Base-by-base conservation (phyloP, 306 rosid genomes). In the Cucumis cinereus region DNA sequence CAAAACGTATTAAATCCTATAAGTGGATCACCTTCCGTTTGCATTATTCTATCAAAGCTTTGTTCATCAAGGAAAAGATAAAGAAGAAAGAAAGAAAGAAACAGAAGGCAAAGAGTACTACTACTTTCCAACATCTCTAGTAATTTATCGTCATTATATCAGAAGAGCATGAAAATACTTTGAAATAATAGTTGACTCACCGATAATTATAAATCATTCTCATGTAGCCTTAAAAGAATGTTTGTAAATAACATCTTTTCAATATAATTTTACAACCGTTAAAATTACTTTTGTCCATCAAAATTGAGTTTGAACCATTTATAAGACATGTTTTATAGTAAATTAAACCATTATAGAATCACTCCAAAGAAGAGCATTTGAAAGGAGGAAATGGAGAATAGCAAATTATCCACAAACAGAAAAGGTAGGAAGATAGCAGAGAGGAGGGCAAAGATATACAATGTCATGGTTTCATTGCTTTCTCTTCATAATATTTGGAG, bases 401-500 rank as follows among this genome's bases (percentile, higher is more conserved):
- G 4, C 35, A 30, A 30, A 30, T 30, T 30, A 30, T 30, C 35
- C 35, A 30, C 33, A 30, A 30, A 30, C 35, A 30, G 35, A 30
- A 30, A 30, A 30, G 4, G 35, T 30, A 30, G 2, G 8, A 63
- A 63, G 71, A 63, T 41, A 0, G 55, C 4, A 14, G 74, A 68
- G 2, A 68, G 2, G 19, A 50, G 15, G 55, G 30, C 17, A 66
- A 40, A 67, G 49, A 23, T 67, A 2, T 54, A 68, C 13, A 71
- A 24, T 36, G 76, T 9, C 60, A 50, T 71, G 75, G 75, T 69
- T 69, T 69, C 75, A 69, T 69, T 69, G 75, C 75, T 49, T 49
- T 50, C 76, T 71, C 76, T 71, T 71, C 16, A 14, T 70, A 13
- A 22, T 47, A 70, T 70, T 23, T 45, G 74, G 74, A 20, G 73